Evolutionary conservation across 2,329 filamentous ascomycete species (phyloP).

Genomic region (Alternaria alternata): DNA sequence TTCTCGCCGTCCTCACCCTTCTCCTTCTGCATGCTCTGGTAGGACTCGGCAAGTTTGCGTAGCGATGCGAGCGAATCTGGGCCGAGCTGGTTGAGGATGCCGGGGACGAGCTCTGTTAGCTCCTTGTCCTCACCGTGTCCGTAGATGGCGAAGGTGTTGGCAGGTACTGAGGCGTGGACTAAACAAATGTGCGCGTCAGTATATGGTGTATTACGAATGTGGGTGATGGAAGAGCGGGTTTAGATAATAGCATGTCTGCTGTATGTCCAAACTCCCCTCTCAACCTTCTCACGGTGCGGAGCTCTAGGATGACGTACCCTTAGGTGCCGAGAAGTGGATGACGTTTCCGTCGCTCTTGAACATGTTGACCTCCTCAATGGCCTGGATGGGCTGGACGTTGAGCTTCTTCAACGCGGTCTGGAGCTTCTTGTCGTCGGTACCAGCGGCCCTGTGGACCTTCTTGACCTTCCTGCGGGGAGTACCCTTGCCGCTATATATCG

Average conservation of each 20-base stretch:
- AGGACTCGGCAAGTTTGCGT: conserved; percentile 98
- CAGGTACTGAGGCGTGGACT: conserved; percentile 97
- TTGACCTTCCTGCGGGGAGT: conserved; percentile 98
- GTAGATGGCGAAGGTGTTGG: conserved; percentile 99
- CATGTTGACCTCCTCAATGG: conserved; percentile 99
- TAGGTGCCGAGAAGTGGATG: conserved; percentile 97
- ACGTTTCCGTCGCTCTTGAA: conserved; percentile 99
- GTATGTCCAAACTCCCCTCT: neutral
- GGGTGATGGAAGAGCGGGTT: neutral
- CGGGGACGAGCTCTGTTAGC: conserved; percentile 97
- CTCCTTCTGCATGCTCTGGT: conserved; percentile 98
- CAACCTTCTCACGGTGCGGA: neutral
- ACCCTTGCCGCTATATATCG: conserved; percentile 81
- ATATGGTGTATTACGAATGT: neutral
- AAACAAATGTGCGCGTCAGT: conserved; percentile 21
- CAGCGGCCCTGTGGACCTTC: conserved; percentile 92
- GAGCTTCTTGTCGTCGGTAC: conserved; percentile 99
- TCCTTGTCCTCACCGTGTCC: conserved; percentile 99
- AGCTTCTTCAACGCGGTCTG: conserved; percentile 98
- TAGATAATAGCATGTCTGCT: neutral
- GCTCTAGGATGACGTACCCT: conserved; percentile 70
- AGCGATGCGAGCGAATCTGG: conserved; percentile 97
- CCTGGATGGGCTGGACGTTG: conserved; percentile 99
- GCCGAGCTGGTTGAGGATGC: conserved; percentile 99
- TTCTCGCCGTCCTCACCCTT: conserved; percentile 79